Evolutionary conservation across 2,329 filamentous ascomycete species (phyloP).

Genomic region (Pestalotiopsis sp.): DNA sequence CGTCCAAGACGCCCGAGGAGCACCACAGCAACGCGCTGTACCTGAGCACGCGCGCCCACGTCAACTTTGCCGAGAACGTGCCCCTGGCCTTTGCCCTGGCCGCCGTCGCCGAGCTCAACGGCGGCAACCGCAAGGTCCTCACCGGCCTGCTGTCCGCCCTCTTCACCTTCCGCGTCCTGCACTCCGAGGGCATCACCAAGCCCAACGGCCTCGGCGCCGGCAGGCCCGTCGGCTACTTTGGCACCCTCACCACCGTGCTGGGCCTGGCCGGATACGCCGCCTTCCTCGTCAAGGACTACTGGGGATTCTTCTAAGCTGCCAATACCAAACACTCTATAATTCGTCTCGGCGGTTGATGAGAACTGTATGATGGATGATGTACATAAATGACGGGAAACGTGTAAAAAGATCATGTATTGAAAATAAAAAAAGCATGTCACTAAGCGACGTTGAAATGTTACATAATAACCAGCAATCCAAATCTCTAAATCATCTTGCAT

Average conservation of each 20-base stretch:
- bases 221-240: slow-evolving; percentile 31
- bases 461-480: neutral
- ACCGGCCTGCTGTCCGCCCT: slow-evolving; percentile 26
- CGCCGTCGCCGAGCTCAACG: slow-evolving; percentile 34
- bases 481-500: neutral
- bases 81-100: slow-evolving; percentile 32
- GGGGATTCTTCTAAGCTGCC: slow-evolving; percentile 19
- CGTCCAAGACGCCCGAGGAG: slow-evolving; percentile 16
- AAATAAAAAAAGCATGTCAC: neutral
- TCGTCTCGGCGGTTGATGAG: too few species aligned
- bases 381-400: neutral
- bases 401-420: neutral
- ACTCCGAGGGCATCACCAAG: slow-evolving; percentile 30
- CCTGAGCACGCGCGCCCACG: slow-evolving; percentile 28
- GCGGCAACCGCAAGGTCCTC: slow-evolving; percentile 27
- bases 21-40: slow-evolving; percentile 24
- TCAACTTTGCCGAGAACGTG: slow-evolving; percentile 35
- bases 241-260: slow-evolving; percentile 26
- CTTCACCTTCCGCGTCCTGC: slow-evolving; percentile 29
- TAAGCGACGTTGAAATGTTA: neutral
- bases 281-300: slow-evolving; percentile 29
- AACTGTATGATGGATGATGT: neutral
- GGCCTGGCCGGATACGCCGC: slow-evolving; percentile 30
- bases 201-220: slow-evolving; percentile 24
- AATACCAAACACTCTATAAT: neutral